phyloP scores from a whole-genome alignment of 2,329 filamentous ascomycete genomes.

The Corinectria fuckeliana region DNA sequence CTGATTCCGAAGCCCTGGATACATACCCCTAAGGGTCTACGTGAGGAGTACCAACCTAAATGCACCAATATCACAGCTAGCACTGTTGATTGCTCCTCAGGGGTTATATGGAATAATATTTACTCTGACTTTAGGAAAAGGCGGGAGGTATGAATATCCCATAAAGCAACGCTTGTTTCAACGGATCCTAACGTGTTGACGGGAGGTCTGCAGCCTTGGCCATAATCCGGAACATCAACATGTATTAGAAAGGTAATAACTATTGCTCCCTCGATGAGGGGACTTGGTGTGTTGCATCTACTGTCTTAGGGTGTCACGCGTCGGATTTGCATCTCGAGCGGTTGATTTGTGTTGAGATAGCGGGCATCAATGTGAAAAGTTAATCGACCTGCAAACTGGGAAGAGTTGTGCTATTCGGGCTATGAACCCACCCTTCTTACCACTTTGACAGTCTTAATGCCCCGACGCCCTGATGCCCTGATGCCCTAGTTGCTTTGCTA shows the following conservation, averaged over 20 bases:
- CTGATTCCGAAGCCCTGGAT: slow-evolving; percentile 68
- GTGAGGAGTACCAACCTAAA: slow-evolving; percentile 23
- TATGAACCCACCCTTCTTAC: too few relatives aligned
- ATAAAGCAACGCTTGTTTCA: background rate
- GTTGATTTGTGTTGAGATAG: too few relatives aligned
- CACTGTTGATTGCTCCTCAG: slow-evolving; percentile 48
- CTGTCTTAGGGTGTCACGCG: too few relatives aligned
- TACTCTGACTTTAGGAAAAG: slow-evolving; percentile 57
- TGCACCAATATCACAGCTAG: slow-evolving; percentile 57
- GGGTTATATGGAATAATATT: slow-evolving; percentile 34
- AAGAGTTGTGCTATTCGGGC: too few relatives aligned
- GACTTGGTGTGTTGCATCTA: too few relatives aligned
- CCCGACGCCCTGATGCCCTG: too few relatives aligned
- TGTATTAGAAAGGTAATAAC: background rate
- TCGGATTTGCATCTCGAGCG: too few relatives aligned
- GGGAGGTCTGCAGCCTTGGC: background rate
- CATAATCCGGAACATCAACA: background rate
- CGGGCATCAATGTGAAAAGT: too few relatives aligned
- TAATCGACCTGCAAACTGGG: too few relatives aligned
- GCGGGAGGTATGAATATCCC: slow-evolving; percentile 10
- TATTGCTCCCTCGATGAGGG: too few relatives aligned
- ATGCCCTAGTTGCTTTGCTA: too few relatives aligned
- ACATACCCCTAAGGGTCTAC: slow-evolving; percentile 23
- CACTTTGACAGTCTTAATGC: too few relatives aligned
- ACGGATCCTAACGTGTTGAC: background rate